These are phyloP conservation scores for Babesia ovis DNA, from an alignment of 169 alveolate genomes.

Conservation along the genomic window DNA sequence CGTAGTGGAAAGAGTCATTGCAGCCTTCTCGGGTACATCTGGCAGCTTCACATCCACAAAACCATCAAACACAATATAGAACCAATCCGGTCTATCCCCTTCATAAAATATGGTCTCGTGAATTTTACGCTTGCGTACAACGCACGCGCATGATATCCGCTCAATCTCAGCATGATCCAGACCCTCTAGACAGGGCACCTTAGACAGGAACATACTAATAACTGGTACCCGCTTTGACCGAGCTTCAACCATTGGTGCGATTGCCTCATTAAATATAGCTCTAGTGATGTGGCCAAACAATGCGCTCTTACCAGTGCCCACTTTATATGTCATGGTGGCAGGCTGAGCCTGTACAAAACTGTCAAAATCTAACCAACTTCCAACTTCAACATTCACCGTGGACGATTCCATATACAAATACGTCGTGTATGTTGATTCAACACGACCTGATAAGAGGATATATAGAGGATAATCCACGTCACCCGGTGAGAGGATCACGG, in stretches of 20 bases:
- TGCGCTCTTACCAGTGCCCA: background rate
- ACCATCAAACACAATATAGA: conserved; percentile 56
- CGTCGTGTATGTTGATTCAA: conserved; percentile 11
- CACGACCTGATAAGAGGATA: conserved; percentile 7
- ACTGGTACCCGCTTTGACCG: conserved; percentile 46
- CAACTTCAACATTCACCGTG: conserved; percentile 6
- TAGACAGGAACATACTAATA: conserved; percentile 21
- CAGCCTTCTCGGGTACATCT: background rate
- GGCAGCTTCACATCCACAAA: conserved; percentile 11
- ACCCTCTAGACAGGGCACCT: conserved; percentile 33
- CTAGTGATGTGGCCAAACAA: background rate
- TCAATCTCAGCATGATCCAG: conserved; percentile 34
- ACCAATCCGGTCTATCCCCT: conserved; percentile 33
- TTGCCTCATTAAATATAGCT: conserved; percentile 15
- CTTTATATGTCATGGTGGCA: conserved; percentile 18
- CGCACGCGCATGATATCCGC: conserved; percentile 39
- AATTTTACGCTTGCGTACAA: conserved; percentile 41
- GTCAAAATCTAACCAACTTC: conserved; percentile 30
- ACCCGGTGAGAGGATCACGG: conserved; percentile 5
- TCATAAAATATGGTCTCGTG: conserved; percentile 50
- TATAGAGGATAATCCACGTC: conserved; percentile 7
- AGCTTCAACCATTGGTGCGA: conserved; percentile 35
- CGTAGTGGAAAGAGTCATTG: background rate
- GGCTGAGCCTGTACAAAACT: conserved; percentile 2
- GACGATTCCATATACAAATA: conserved; percentile 15